Evolutionary conservation across 768 basidiomycete species (phyloP).

Genomic region (Naganishia vaughanmartiniae): DNA sequence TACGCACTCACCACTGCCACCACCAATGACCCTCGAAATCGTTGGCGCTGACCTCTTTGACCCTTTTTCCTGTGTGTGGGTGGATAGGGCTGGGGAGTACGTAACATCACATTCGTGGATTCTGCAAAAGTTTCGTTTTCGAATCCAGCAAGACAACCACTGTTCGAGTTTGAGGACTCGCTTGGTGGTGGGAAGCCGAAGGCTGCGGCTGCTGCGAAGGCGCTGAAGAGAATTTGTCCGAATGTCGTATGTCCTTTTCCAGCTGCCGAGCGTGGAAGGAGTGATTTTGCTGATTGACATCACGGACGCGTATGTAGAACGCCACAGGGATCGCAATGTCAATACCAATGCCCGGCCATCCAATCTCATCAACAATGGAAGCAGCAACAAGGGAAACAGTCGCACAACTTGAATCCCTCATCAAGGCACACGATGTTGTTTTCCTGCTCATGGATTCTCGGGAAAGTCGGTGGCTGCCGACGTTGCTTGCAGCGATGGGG

Average conservation of each 20-base stretch:
- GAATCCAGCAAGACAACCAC: conserved; percentile 93
- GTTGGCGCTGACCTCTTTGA: neutral
- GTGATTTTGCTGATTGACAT: neutral
- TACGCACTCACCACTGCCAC: conserved; percentile 47
- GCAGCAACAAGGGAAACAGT: conserved; percentile 68
- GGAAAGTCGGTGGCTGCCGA: conserved; percentile 94
- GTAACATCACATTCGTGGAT: conserved; percentile 89
- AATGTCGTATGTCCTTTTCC: conserved; percentile 66
- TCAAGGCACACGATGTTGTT: conserved; percentile 82
- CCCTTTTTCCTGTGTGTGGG: neutral
- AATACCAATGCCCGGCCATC: conserved; percentile 98
- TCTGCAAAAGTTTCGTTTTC: conserved; percentile 89
- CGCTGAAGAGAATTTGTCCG: conserved; percentile 83
- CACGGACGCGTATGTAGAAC: conserved; percentile 58
- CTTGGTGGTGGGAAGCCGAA: conserved; percentile 89
- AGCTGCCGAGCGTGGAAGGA: neutral
- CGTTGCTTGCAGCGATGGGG: conserved; percentile 76
- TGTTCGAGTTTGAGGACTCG: conserved; percentile 94
- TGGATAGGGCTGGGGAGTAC: conserved; percentile 86
- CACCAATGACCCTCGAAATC: neutral
- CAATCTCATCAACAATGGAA: conserved; percentile 61
- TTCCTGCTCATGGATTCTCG: conserved; percentile 98
- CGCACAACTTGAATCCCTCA: conserved; percentile 66
- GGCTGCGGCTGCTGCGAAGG: conserved; percentile 81
- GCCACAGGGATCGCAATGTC: conserved; percentile 72